Evolutionary conservation across 352 stramenopile species (phyloP).

Genomic region (Phytophthora tubulina): DNA sequence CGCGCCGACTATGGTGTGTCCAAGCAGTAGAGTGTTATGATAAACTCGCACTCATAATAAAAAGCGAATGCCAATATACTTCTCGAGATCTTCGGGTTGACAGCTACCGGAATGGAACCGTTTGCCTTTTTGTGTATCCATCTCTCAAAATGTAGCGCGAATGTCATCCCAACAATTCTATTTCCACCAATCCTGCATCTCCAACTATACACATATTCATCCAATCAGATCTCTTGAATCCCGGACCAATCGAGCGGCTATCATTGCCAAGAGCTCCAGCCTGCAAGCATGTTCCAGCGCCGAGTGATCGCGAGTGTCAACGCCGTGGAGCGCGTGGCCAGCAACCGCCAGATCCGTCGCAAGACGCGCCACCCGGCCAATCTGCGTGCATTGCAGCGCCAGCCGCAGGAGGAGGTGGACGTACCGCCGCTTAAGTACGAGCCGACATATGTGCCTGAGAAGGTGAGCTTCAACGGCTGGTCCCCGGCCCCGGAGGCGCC

Average conservation of each 20-base stretch:
- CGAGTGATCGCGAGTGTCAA: conserved; percentile 58
- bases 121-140: conserved; percentile 7
- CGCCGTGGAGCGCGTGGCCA: conserved; percentile 75
- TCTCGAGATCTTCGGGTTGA: neutral
- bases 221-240: conserved; percentile 8
- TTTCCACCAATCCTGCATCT: conserved; percentile 20
- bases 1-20: conserved; percentile 80
- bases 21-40: conserved; percentile 32
- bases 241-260: conserved; percentile 41
- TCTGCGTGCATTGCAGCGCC: conserved; percentile 72
- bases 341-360: conserved; percentile 88
- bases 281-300: conserved; percentile 65
- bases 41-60: conserved; percentile 20
- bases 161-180: neutral
- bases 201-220: neutral
- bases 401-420: conserved; percentile 58
- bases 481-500: conserved; percentile 75
- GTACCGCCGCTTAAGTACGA: conserved; percentile 86
- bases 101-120: neutral
- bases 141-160: conserved; percentile 1
- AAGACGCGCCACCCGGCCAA: conserved; percentile 82
- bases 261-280: conserved; percentile 36
- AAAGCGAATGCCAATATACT: neutral
- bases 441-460: conserved; percentile 81
- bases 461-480: conserved; percentile 92